Base-by-base conservation (phyloP, 441 rosid genomes). In the Croton laevigatus region DNA sequence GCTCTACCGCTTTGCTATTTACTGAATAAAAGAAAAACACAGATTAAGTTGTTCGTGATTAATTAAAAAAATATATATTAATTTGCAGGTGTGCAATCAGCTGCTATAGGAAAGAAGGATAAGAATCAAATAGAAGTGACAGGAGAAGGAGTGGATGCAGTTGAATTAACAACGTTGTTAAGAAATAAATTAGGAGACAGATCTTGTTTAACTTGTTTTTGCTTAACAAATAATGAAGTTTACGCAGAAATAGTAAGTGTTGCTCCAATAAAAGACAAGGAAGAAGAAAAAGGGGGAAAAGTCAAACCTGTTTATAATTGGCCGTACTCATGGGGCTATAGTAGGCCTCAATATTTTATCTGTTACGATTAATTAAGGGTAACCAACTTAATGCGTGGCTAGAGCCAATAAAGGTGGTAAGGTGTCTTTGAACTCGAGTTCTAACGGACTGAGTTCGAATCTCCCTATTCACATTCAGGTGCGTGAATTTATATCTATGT, bases 61-160 rank as follows among this genome's bases (percentile, higher is more conserved):
- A n/a, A 36, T 60, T 12, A 36, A 19, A 36, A 20, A 40, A n/a
- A 6, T 3, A 32, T 23, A 38, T 9, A 51, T 16, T 51, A 13
- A 51, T 51, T 22, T 66, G 23, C 46, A 76, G 82, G 85, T 2
- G 81, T 81, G 14, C 65, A 63, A 22, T 78, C 80, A 2, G 76
- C 60, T 63, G 76, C 63, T 3, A 34, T 76, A 8, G 64, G 63
- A 19, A 76, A 77, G 27, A 32, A 65, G 2, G 78, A 78, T 0
- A 66, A 57, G 66, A 77, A 65, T 8, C 62, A 48, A 23, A 71
- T 83, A 44, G 58, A 62, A 60, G 72, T 76, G 54, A 17, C 20
- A 0, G 81, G 81, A 34, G 79, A 66, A 0, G 78, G 27, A 17
- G n/a, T 83, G 0, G 86, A 80, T 68, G 69, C 73, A 17, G 76